These are phyloP conservation scores for Seminavis robusta DNA, from an alignment of 108 stramenopile species.

Conservation along the genomic window DNA sequence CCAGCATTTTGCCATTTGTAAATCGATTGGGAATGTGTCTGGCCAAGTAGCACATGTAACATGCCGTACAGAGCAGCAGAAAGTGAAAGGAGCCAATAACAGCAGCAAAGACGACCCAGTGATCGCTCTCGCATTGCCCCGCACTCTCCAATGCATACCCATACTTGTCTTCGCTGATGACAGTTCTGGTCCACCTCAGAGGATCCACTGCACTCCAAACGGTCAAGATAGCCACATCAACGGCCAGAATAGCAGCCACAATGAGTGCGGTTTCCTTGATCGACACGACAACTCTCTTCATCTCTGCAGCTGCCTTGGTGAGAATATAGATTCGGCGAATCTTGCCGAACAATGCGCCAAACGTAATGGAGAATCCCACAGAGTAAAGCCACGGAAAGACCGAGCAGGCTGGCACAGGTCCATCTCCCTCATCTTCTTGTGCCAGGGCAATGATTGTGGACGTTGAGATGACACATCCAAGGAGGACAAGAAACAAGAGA, in stretches of 20 bases:
- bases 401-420: conserved; percentile 20
- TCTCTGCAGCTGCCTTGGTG: too few relatives aligned
- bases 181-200: not conserved
- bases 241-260: conserved; percentile 1
- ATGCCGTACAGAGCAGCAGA: not conserved
- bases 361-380: conserved; percentile 22
- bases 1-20: conserved; percentile 2
- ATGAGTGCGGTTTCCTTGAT: not conserved
- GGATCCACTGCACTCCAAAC: conserved; percentile 13
- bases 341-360: conserved; percentile 40
- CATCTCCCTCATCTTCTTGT: conserved; percentile 1
- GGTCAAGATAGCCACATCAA: conserved; percentile 6
- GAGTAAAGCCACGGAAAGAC: conserved; percentile 24
- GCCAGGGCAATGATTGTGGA: conserved; percentile 9
- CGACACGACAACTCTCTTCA: too few relatives aligned
- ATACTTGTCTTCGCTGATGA: conserved; percentile 3
- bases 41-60: conserved; percentile 9
- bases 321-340: conserved; percentile 24
- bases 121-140: conserved; percentile 4
- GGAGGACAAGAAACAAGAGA: conserved; percentile 1
- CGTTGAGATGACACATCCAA: conserved; percentile 7
- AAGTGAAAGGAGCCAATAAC: not conserved
- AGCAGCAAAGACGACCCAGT: conserved; percentile 1
- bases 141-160: conserved; percentile 5
- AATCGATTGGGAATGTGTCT: conserved; percentile 3